Evolutionary conservation across 441 rosid species (phyloP).

Genomic region (Eruca vesicaria): DNA sequence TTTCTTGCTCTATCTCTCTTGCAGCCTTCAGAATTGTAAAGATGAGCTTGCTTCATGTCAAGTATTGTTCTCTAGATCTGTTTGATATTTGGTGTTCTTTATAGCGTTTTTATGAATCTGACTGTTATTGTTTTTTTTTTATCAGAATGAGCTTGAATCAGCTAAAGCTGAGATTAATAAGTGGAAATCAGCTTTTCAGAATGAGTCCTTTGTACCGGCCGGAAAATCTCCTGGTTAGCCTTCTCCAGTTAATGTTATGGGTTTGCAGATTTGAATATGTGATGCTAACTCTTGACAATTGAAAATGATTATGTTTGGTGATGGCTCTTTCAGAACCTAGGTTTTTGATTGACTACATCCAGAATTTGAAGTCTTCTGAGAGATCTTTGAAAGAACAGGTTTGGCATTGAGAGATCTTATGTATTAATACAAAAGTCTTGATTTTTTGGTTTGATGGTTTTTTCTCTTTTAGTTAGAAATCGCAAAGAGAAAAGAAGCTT

Average conservation of each 20-base stretch:
- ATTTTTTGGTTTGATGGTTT: constrained; percentile 27
- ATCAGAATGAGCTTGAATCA: constrained; percentile 74
- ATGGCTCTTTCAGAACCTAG: constrained; percentile 68
- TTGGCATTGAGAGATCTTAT: constrained; percentile 8
- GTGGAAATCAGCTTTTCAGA: constrained; percentile 86
- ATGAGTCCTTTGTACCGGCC: constrained; percentile 61
- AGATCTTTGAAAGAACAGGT: constrained; percentile 91
- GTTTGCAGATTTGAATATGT: not conserved
- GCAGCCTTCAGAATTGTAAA: constrained; percentile 86
- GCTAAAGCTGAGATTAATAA: constrained; percentile 76
- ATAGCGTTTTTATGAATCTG: not conserved
- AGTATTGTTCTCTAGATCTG: constrained; percentile 43
- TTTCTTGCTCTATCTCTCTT: not conserved
- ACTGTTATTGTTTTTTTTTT: not conserved
- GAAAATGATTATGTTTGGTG: constrained; percentile 13
- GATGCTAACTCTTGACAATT: not conserved
- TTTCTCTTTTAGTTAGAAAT: constrained; percentile 70
- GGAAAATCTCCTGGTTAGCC: constrained; percentile 82
- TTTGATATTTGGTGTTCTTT: not conserved
- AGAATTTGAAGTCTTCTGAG: constrained; percentile 78
- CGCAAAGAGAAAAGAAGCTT: constrained; percentile 96
- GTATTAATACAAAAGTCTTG: not conserved
- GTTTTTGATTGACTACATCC: constrained; percentile 69
- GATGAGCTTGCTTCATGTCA: constrained; percentile 71
- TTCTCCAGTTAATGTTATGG: constrained; percentile 16